Percentiles rank a stretch among this genome's conserved stretches.
Evolutionary conservation across 225 moss, liverwort and hornwort species (phyloP).

Genomic region (Marchantia paleacea): DNA sequence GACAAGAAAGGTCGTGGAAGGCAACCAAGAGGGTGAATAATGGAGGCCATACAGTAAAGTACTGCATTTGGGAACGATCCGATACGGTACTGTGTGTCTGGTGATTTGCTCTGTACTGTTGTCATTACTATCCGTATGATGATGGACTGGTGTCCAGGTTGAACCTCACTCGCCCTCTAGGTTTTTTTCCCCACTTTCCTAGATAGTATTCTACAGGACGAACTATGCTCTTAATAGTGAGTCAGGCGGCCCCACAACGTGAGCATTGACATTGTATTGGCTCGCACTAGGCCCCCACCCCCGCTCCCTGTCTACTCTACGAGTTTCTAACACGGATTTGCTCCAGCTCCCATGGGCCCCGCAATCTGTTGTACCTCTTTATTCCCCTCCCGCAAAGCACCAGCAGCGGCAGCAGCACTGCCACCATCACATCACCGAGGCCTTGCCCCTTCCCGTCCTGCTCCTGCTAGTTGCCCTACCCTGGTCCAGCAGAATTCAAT

Average conservation of each 20-base stretch:
- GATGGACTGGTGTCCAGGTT: slow-evolving; percentile 7
- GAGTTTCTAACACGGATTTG: too few relatives aligned
- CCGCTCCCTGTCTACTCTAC: too few relatives aligned
- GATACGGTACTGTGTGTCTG: slow-evolving; percentile 13
- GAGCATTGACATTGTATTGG: neutral
- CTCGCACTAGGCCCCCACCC: too few relatives aligned
- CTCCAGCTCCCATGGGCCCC: too few relatives aligned
- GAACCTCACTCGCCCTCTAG: neutral
- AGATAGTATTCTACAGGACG: neutral
- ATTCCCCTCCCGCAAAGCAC: too few relatives aligned
- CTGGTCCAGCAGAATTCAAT: too few relatives aligned
- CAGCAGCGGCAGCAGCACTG: too few relatives aligned
- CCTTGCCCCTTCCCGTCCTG: too few relatives aligned
- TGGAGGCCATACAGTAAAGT: slow-evolving; percentile 7
- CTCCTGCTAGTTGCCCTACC: too few relatives aligned
- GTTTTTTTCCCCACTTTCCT: neutral
- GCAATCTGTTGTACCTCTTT: too few relatives aligned
- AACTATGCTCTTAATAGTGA: neutral
- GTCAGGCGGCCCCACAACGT: slow-evolving; percentile 9
- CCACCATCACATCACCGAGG: too few relatives aligned
- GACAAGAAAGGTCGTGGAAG: slow-evolving; percentile 14
- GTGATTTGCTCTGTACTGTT: slow-evolving; percentile 9
- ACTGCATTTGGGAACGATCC: slow-evolving; percentile 1
- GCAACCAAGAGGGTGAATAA: neutral
- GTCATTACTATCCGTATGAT: slow-evolving; percentile 7